phyloP scores from a whole-genome alignment of 352 stramenopile species.

The Phytopythium aichiense region DNA sequence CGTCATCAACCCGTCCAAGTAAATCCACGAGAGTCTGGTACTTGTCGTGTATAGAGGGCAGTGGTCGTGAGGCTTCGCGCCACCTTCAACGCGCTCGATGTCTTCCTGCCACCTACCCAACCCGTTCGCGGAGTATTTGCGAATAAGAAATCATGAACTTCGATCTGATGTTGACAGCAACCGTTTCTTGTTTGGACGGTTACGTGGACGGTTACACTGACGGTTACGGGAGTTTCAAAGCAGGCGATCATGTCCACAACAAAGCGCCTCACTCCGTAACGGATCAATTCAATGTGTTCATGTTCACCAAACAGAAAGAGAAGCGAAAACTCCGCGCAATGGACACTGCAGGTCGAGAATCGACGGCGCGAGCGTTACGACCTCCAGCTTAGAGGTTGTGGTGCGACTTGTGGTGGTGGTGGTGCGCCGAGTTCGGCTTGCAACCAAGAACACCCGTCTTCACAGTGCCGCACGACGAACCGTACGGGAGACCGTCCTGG shows the following conservation, averaged over 20 bases:
- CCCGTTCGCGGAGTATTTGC: not conserved
- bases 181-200: not conserved
- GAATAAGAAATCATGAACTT: not conserved
- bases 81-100: too few relatives aligned
- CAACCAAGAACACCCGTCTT: slow-evolving; percentile 33
- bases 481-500: slow-evolving; percentile 14
- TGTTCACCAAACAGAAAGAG: not conserved
- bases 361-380: not conserved
- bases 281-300: not conserved
- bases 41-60: not conserved
- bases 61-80: not conserved
- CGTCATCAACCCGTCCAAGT: slow-evolving; percentile 20
- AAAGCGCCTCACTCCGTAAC: not conserved
- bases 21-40: slow-evolving; percentile 1
- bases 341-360: not conserved
- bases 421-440: slow-evolving; percentile 25
- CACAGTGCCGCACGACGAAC: slow-evolving; percentile 11
- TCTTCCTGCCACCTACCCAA: too few relatives aligned
- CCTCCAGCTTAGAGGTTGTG: not conserved
- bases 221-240: too few relatives aligned
- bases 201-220: too few relatives aligned
- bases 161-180: not conserved
- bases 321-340: not conserved
- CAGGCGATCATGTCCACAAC: not conserved
- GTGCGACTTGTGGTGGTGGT: slow-evolving; percentile 9